Evolutionary conservation across 305 asterid species (phyloP).

Genomic region (Fraxinus velutina): DNA sequence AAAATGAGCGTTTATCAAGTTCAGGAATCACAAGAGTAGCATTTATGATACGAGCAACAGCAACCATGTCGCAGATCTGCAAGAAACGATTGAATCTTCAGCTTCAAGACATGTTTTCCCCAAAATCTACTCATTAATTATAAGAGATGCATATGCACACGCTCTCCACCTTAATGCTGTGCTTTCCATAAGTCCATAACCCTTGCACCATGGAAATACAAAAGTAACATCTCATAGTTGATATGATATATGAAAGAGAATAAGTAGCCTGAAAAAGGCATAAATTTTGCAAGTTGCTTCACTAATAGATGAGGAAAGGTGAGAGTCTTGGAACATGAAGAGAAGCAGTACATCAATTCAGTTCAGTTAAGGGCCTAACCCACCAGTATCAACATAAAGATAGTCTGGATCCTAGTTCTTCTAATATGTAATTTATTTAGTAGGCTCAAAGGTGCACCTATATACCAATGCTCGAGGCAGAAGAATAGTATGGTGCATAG

Average conservation of each 20-base stretch:
- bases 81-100: slow-evolving; percentile 21
- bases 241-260: neutral
- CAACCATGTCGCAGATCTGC: slow-evolving; percentile 99
- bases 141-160: neutral
- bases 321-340: neutral
- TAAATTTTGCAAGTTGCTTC: neutral
- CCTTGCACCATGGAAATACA: neutral
- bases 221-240: neutral
- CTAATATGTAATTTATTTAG: neutral
- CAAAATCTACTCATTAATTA: neutral
- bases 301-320: neutral
- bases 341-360: neutral
- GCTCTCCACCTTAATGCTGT: neutral
- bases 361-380: neutral
- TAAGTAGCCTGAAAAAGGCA: neutral
- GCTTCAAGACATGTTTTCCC: slow-evolving; percentile 11
- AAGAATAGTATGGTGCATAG: neutral
- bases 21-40: slow-evolving; percentile 97
- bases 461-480: neutral
- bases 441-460: neutral
- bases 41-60: slow-evolving; percentile 86
- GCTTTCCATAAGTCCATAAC: neutral
- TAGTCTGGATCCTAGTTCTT: slow-evolving; percentile 9
- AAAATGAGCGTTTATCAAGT: slow-evolving; percentile 85
- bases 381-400: neutral